Conservation (phyloP, 345 rosid species). For the Pistacia atlantica region DNA sequence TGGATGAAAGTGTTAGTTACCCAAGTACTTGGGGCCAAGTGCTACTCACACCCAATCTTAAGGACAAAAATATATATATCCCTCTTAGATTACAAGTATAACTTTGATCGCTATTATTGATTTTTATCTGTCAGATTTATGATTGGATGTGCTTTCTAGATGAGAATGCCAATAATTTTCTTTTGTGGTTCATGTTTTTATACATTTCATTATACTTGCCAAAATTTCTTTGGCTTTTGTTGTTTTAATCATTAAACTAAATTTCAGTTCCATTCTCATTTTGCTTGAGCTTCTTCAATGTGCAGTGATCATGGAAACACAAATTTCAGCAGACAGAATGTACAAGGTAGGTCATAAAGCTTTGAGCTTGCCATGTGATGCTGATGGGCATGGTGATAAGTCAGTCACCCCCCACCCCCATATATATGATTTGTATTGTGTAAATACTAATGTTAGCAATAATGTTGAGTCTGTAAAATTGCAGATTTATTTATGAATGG, state of each 20-base stretch:
- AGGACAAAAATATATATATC: too few species aligned
- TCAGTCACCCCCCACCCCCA: background rate
- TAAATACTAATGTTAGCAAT: background rate
- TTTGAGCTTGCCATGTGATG: background rate
- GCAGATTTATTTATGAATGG: constrained; percentile 21
- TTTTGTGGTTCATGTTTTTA: background rate
- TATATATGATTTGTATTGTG: background rate
- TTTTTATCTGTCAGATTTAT: background rate
- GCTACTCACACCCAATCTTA: too few species aligned
- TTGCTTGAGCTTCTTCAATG: constrained; percentile 1
- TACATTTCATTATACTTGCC: background rate
- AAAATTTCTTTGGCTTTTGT: background rate
- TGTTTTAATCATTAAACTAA: background rate
- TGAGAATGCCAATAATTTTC: background rate
- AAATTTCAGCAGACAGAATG: constrained; percentile 20
- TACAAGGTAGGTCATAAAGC: constrained; percentile 30
- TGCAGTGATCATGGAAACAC: constrained; percentile 28
- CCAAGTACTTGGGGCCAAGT: too few species aligned
- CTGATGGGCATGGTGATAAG: background rate
- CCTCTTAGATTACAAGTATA: background rate
- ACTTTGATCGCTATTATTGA: constrained; percentile 2
- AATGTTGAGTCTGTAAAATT: constrained; percentile 15
- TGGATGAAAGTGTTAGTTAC: too few species aligned
- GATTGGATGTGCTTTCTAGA: background rate
- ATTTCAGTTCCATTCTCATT: background rate